Percentiles rank a stretch among this genome's conserved stretches.
These are phyloP conservation scores for Fragaria iinumae DNA, from an alignment of 306 rosid genomes.

Conservation along the genomic window DNA sequence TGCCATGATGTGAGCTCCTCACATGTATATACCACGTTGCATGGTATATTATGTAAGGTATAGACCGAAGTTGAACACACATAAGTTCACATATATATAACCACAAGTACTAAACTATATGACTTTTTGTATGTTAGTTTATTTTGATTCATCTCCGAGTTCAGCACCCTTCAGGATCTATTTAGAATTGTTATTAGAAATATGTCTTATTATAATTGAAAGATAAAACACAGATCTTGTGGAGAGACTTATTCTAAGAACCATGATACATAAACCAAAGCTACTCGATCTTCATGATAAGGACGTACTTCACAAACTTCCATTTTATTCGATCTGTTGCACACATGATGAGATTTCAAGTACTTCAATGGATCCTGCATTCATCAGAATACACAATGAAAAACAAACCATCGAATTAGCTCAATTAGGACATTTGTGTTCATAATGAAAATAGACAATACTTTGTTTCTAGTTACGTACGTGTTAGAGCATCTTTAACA, in stretches of 20 bases:
- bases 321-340: neutral
- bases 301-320: neutral
- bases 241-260: neutral
- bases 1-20: neutral
- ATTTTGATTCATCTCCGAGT: neutral
- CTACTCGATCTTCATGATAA: neutral
- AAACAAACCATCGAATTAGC: neutral
- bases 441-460: too few species aligned
- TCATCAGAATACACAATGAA: neutral
- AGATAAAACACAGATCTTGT: neutral
- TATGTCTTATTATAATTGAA: neutral
- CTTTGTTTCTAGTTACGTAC: slow-evolving; percentile 5
- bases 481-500: too few species aligned
- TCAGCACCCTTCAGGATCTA: neutral
- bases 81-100: too few species aligned
- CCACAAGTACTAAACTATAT: too few species aligned
- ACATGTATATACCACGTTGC: neutral
- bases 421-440: neutral
- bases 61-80: too few species aligned
- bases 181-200: neutral
- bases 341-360: neutral
- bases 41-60: too few species aligned
- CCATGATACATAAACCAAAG: neutral
- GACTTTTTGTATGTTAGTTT: too few species aligned
- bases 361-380: neutral